phyloP scores from a whole-genome alignment of 352 stramenopile genomes.

The Pythium chondricola region DNA sequence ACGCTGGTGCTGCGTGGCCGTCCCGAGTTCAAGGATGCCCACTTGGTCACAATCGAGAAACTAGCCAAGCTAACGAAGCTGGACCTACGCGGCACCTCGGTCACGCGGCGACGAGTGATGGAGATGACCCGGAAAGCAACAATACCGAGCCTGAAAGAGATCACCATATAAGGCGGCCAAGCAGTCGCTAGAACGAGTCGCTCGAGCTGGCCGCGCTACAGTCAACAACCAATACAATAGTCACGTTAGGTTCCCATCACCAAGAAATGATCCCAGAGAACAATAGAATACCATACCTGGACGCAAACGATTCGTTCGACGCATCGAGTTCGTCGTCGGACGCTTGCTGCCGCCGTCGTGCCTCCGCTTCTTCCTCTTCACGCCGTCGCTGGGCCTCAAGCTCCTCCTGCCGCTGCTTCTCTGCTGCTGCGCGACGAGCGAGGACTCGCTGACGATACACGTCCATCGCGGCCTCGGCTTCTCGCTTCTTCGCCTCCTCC shows the following conservation, averaged over 20 bases:
- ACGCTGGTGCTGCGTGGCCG: slow-evolving; percentile 9
- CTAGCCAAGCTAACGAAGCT: slow-evolving; percentile 5
- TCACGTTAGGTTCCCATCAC: not conserved
- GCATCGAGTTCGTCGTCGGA: slow-evolving; percentile 54
- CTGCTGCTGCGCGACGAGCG: slow-evolving; percentile 47
- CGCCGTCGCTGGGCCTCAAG: slow-evolving; percentile 28
- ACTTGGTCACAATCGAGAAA: slow-evolving; percentile 3
- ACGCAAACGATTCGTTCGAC: slow-evolving; percentile 58
- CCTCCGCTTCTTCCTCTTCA: slow-evolving; percentile 32
- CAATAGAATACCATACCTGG: slow-evolving; percentile 54
- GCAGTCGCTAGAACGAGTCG: slow-evolving; percentile 42
- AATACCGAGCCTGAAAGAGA: not conserved
- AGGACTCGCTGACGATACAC: slow-evolving; percentile 63
- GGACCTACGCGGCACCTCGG: not conserved
- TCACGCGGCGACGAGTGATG: not conserved
- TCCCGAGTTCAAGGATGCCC: slow-evolving; percentile 7
- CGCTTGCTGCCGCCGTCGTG: slow-evolving; percentile 2
- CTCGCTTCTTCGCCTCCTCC: slow-evolving; percentile 49
- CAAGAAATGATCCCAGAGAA: too few relatives aligned
- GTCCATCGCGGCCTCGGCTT: slow-evolving; percentile 53
- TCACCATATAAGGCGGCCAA: not conserved
- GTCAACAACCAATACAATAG: not conserved
- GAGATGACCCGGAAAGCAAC: not conserved
- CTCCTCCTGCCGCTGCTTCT: slow-evolving; percentile 50
- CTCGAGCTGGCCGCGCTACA: slow-evolving; percentile 42